Evolutionary conservation across 768 basidiomycete species (phyloP), one percentile per base, ranked within the genome.

Genomic region (Pholiota microspora): DNA sequence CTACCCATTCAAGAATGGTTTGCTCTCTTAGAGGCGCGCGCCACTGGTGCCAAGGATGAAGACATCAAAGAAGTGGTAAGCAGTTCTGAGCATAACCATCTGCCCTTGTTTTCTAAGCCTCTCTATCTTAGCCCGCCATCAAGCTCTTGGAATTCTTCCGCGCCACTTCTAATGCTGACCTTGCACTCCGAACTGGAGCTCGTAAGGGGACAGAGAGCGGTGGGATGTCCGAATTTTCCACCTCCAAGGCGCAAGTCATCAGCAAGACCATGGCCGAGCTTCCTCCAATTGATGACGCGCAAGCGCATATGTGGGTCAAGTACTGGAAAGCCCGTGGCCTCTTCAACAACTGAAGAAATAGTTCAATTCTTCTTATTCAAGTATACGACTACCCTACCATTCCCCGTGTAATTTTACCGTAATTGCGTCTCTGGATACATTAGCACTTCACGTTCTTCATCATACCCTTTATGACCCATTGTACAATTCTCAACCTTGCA

Each of bases 61-160:
- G 40, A 42, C 25, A 45, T 34, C 21, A 58, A 40, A 34, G 56
- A 36, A 40, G 48, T 65, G 7, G 59, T 61, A 24, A 57, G 51
- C 58, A 23, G 7, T 15, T 6, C 16, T 5, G 25, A 13, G 27
- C 35, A 5, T 3, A 12, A 34, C 45, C 21, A 45, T 25, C 50
- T 35, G 40, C n/a, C 40, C 6, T 31, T 6, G 29, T 6, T 12
- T 31, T 12, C 6, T 31, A 24, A 8, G 46, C 49, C 6, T 42
- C 12, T 8, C 21, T 24, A 9, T 27, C 36, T 10, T 27, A 72
- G 73, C 73, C 72, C 24, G 71, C 69, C 16, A 44, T 70, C 21
- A 72, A 71, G 40, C 65, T 75, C 15, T 49, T 70, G 1, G 62
- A 67, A 4, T 73, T 72, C 57, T 71, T 71, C 58, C 46, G 46